Base-by-base conservation (phyloP, 2,329 filamentous ascomycete genomes). In the Hysterium pulicare region DNA sequence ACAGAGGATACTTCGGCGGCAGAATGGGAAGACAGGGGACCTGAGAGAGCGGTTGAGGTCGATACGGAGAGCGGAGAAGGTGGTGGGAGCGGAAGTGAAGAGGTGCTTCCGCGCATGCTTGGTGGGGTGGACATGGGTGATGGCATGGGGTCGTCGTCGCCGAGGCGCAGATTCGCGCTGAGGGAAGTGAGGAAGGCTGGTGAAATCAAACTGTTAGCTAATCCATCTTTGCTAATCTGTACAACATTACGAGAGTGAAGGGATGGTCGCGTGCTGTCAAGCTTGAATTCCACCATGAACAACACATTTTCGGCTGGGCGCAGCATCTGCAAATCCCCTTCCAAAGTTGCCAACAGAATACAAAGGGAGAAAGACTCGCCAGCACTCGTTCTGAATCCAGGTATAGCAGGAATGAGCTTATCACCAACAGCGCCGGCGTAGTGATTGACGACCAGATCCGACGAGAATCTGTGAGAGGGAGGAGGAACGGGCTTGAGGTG, bases 151-250 rank as follows among this genome's bases (percentile, higher is more conserved):
- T 73, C 71, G 23, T 73, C 71, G 54, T 70, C 73, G 58, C 57
- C 55, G 44, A 91, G 81, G 55, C 84, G 83, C 42, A 93, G 78
- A 60, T 93, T 93, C 50, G 86, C 86, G 53, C 86, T 82, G 13
- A 93, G 76, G 54, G 88, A 91, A 42, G 82, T 85, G 68, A 93
- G 85, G 72, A 93, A 93, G 20, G 87, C 87, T 93, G 66, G 38
- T 31, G 24, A 28, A n/a, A n/a, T n/a, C n/a, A n/a, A n/a, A n/a
- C 19, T 24, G 20, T 5, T 23, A 39, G 41, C 38, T 31, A 45
- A 31, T 24, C n/a, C n/a, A n/a, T n/a, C n/a, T n/a, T n/a, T n/a
- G n/a, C n/a, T n/a, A n/a, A n/a, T n/a, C n/a, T n/a, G n/a, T n/a
- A n/a, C n/a, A n/a, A n/a, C n/a, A n/a, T n/a, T n/a, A n/a, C n/a